These are phyloP conservation scores for Pleurozium schreberi DNA, from an alignment of 225 moss, liverwort and hornwort genomes.

Conservation along the genomic window DNA sequence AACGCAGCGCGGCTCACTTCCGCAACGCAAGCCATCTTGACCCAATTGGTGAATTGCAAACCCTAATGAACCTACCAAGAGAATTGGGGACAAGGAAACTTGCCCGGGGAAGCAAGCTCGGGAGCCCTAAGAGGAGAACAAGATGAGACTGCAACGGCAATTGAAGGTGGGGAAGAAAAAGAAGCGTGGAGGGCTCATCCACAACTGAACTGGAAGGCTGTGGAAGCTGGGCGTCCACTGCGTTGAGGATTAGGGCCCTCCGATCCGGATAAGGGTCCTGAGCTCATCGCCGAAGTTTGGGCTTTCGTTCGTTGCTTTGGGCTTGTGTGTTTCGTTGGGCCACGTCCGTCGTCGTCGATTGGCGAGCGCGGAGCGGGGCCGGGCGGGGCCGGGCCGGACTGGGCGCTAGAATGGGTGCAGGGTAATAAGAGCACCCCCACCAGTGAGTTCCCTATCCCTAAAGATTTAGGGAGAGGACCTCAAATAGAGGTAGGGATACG, in stretches of 20 bases:
- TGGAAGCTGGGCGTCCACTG: background rate
- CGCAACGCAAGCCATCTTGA: slow-evolving; percentile 20
- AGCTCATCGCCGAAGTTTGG: background rate
- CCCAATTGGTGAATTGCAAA: background rate
- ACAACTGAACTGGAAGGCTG: background rate
- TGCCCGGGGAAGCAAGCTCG: background rate
- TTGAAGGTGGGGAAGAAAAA: background rate
- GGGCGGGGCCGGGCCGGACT: no score
- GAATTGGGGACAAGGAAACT: background rate
- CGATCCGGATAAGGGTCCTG: background rate
- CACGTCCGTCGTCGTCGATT: background rate
- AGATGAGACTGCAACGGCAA: background rate
- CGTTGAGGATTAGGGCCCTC: background rate
- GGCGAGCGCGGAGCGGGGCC: background rate
- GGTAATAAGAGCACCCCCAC: no score
- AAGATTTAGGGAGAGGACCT: no score
- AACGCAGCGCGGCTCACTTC: slow-evolving; percentile 20
- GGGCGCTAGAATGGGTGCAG: no score
- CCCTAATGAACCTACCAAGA: background rate
- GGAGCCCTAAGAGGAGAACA: background rate
- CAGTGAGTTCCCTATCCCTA: no score
- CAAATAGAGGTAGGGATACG: no score
- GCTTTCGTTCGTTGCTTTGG: background rate
- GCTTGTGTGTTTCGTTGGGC: background rate
- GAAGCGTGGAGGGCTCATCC: background rate